Percentiles rank a stretch among this genome's conserved stretches.
Conservation (phyloP, 2,329 filamentous ascomycete genomes). For the Epichloe coenophiala region DNA sequence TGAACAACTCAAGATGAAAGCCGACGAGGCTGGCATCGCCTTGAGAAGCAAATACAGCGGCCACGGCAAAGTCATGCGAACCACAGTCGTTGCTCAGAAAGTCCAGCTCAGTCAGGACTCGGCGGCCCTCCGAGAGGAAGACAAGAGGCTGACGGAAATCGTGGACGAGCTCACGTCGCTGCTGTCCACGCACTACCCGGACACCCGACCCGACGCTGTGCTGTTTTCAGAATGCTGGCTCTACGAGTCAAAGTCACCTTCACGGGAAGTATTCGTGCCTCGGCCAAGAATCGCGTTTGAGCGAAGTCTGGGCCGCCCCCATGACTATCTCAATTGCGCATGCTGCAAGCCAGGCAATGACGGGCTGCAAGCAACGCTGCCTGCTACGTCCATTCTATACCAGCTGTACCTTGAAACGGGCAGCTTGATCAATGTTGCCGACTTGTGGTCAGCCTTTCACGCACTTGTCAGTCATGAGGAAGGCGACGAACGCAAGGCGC, state of each 20-base stretch:
- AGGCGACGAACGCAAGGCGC: conserved; percentile 39
- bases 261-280: conserved; percentile 62
- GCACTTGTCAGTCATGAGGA: conserved; percentile 39
- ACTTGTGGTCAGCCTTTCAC: conserved; percentile 67
- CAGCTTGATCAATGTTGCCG: conserved; percentile 62
- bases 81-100: conserved; percentile 69
- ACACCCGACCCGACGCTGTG: conserved; percentile 23
- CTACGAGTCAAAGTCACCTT: conserved; percentile 58
- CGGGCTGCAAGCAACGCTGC: conserved; percentile 46
- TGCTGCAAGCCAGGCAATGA: conserved; percentile 45
- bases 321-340: conserved; percentile 63
- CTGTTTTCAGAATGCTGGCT: conserved; percentile 61
- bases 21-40: conserved; percentile 30
- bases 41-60: conserved; percentile 66
- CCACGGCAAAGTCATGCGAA: conserved; percentile 55
- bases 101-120: conserved; percentile 68
- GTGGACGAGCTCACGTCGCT: conserved; percentile 34
- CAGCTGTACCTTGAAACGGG: conserved; percentile 69
- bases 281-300: conserved; percentile 58
- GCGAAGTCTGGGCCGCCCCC: conserved; percentile 55
- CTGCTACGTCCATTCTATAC: conserved; percentile 61
- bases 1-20: conserved; percentile 29
- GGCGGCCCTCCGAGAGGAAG: conserved; percentile 54
- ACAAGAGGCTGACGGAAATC: conserved; percentile 55
- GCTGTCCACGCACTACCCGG: conserved; percentile 14